Base-by-base conservation (phyloP, 371 early-diverging fungal genomes). In the Actinomortierella ambigua region DNA sequence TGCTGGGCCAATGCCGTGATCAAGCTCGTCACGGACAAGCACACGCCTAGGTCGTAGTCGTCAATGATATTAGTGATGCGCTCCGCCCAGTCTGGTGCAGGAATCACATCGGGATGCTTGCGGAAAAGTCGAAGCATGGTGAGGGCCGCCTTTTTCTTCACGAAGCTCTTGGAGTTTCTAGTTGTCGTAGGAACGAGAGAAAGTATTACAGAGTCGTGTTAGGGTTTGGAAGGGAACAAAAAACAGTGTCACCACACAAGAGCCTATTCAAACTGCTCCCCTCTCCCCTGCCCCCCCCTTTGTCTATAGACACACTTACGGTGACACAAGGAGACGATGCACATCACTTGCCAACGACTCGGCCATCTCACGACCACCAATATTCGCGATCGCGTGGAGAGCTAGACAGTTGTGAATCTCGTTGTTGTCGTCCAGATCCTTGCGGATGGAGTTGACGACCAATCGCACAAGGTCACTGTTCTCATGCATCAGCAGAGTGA, bases 101-200 rank as follows among this genome's bases (percentile, higher is more conserved):
- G 91, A 53, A 98, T 87, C 9, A 94, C 83, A 51, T 96, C 95
- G 3, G 95, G 96, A 69, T 92, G 89, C 62, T 95, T 94, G 34
- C 99, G 82, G 80, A 88, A 91, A 50, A 98, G 77, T 26, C 95
- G 88, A 53, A 97, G 76, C 59, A 98, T 78, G 41, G 95, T 95
- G 56, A 98, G 79, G 18, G 97, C 97, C 0, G 98, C 96, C 84
- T 98, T 98, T 81, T 98, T 98, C 65, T 92, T 94, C 47, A 96
- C 92, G 84, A 95, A 95, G 59, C 85, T 87, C 63, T 85, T 84
- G 42, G 89, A 88, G 47, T 87, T 85, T 42, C 90, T 91, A 29
- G 59, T 46, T 42, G 43, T 24, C 57, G 39, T 28, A 39, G 42
- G 39, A 50, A 17, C 40, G 22, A 44, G 40, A 42, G 28, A 50